Base-by-base conservation (phyloP, 768 basidiomycete genomes). In the Tricholoma sp. region DNA sequence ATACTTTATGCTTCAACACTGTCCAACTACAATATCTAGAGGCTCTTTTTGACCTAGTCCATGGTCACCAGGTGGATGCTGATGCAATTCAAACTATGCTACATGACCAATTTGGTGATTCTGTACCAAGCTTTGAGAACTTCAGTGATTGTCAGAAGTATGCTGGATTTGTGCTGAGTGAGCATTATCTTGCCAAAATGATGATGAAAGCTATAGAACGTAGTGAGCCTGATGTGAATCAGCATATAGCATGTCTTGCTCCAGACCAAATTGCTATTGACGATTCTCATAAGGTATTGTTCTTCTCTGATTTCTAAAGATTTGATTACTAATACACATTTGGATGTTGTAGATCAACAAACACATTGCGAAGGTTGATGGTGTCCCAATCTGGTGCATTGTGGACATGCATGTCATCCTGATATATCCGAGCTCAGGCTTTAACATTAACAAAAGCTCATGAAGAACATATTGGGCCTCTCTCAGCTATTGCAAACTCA, bases 231-330 rank as follows among this genome's bases (percentile, higher is more conserved):
- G 64, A 67, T 59, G 66, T 65, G 0, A 60, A 69, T 41, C 66
- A 67, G 53, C 66, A 66, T 32, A 66, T 65, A 0, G 39, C 63
- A 16, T 64, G 61, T 55, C 54, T 66, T 14, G 37, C 58, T 1
- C 60, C 64, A 3, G 66, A 66, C 24, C 65, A 68, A 43, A n/a
- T 65, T 16, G 54, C 62, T 0, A 63, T 67, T 34, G 64, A 67
- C 39, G 65, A 67, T 46, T 64, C 60, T 18, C 63, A 66, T 46
- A 67, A 67, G 64, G 66, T 67, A 51, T 31, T n/a, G n/a, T n/a
- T n/a, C n/a, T 21, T 21, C 19, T 21, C 46, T 21, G 24, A 5
- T 27, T n/a, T n/a, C n/a, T n/a, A n/a, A n/a, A n/a, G n/a, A n/a
- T n/a, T n/a, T n/a, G n/a, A n/a, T n/a, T n/a, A n/a, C n/a, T n/a